phyloP scores from a whole-genome alignment of 768 basidiomycete species.

The Lactifluus hygrophoroides region DNA sequence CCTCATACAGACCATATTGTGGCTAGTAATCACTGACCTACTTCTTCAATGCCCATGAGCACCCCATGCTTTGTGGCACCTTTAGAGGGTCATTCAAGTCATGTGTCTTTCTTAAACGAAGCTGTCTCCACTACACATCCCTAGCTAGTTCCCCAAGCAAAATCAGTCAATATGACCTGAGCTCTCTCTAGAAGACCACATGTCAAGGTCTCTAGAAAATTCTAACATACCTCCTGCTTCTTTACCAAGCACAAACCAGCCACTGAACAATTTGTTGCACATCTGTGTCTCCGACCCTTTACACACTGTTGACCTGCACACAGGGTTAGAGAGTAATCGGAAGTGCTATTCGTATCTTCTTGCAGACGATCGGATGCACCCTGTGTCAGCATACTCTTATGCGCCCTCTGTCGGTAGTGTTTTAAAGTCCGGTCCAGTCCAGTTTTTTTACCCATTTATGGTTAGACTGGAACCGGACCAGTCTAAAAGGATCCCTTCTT shows the following conservation, averaged over 20 bases:
- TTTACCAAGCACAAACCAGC: slow-evolving; percentile 9
- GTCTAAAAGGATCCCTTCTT: too few relatives aligned
- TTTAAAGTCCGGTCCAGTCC: too few relatives aligned
- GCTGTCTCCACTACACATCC: slow-evolving; percentile 5
- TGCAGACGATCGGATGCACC: slow-evolving; percentile 1
- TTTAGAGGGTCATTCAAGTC: slow-evolving; percentile 22
- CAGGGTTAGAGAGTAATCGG: not conserved
- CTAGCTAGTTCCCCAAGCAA: not conserved
- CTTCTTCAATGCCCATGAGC: not conserved
- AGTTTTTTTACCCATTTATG: too few relatives aligned
- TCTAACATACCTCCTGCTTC: slow-evolving; percentile 13
- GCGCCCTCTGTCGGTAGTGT: not conserved
- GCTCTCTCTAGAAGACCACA: slow-evolving; percentile 23
- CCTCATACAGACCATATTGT: not conserved
- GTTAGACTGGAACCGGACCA: too few relatives aligned
- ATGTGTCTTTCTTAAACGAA: slow-evolving; percentile 14
- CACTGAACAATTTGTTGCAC: not conserved
- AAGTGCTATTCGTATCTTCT: not conserved
- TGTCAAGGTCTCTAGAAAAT: slow-evolving; percentile 20
- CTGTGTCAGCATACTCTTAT: slow-evolving; percentile 8
- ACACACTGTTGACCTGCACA: not conserved
- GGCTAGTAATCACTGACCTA: not conserved
- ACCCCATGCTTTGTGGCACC: slow-evolving; percentile 13
- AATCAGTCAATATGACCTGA: slow-evolving; percentile 1
- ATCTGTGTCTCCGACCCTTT: not conserved